Conservation (phyloP, 352 stramenopile species). For the Phytophthora quininea region DNA sequence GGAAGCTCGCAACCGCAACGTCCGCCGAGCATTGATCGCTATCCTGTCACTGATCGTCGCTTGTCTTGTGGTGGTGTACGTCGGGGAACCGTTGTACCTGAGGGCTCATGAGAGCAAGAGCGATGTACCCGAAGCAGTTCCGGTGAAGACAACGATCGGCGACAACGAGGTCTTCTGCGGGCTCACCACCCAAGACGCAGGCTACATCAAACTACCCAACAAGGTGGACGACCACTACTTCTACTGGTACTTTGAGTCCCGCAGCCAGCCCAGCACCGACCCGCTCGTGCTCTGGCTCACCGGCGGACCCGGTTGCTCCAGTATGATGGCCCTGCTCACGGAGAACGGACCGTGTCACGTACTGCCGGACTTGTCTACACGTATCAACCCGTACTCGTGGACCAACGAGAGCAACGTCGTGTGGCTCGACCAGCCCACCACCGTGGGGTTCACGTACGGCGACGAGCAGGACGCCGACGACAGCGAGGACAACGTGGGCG, state of each 20-base stretch:
- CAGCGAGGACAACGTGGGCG: constrained; percentile 57
- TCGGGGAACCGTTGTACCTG: constrained; percentile 21
- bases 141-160: constrained; percentile 2
- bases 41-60: constrained; percentile 23
- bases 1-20: constrained; percentile 30
- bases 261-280: constrained; percentile 46
- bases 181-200: constrained; percentile 57
- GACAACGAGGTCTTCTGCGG: constrained; percentile 51
- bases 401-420: constrained; percentile 69
- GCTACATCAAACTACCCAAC: constrained; percentile 67
- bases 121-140: constrained; percentile 14
- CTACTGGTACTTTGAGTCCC: constrained; percentile 79
- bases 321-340: constrained; percentile 61
- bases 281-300: constrained; percentile 73
- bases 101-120: not conserved
- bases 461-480: constrained; percentile 41
- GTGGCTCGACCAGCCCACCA: constrained; percentile 72
- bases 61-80: constrained; percentile 26
- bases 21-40: constrained; percentile 22
- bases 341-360: constrained; percentile 76
- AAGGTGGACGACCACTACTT: constrained; percentile 79
- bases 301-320: constrained; percentile 63
- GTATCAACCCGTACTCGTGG: constrained; percentile 65
- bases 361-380: constrained; percentile 48
- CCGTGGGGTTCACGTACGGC: constrained; percentile 63